Conservation (phyloP, 2,329 filamentous ascomycete species). For the Fusarium siculi region DNA sequence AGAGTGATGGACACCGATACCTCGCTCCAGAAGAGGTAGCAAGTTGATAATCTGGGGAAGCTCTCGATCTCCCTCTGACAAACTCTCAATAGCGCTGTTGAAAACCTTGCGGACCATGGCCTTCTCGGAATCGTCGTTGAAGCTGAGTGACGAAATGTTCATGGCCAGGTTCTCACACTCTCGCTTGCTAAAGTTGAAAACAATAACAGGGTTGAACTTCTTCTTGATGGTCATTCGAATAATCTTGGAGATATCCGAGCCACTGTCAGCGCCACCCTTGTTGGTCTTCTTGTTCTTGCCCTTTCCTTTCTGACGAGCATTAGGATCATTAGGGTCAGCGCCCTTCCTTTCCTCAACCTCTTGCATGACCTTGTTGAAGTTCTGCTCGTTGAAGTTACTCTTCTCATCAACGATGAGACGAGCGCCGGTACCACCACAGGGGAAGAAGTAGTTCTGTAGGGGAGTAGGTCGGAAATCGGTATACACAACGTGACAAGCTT, state of each 20-base stretch:
- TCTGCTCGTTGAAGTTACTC: slow-evolving; percentile 93
- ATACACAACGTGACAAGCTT: slow-evolving; percentile 98
- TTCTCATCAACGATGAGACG: slow-evolving; percentile 97
- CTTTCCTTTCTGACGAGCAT: slow-evolving; percentile 84
- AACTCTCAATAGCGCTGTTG: slow-evolving; percentile 87
- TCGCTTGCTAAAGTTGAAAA: slow-evolving; percentile 99
- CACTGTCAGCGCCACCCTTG: slow-evolving; percentile 82
- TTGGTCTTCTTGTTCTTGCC: slow-evolving; percentile 93
- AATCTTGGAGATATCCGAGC: slow-evolving; percentile 94
- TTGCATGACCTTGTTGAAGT: slow-evolving; percentile 96
- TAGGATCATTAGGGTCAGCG: slow-evolving; percentile 80
- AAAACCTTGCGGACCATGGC: slow-evolving; percentile 95
- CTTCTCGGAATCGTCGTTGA: slow-evolving; percentile 97
- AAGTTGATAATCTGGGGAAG: slow-evolving; percentile 93
- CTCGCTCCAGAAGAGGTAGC: slow-evolving; percentile 85
- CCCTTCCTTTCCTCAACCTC: slow-evolving; percentile 89
- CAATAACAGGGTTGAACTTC: slow-evolving; percentile 97
- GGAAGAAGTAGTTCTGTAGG: slow-evolving; percentile 97
- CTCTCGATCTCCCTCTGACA: slow-evolving; percentile 90
- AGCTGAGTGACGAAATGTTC: slow-evolving; percentile 85
- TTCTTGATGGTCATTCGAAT: slow-evolving; percentile 99
- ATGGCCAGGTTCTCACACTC: slow-evolving; percentile 93
- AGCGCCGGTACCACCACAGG: slow-evolving; percentile 90
- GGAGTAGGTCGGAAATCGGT: slow-evolving; percentile 98
- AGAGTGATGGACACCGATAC: slow-evolving; percentile 97